Evolutionary conservation across 1,284 basidiomycete genomes (phyloP).

Genomic region (Gomphus sp.): DNA sequence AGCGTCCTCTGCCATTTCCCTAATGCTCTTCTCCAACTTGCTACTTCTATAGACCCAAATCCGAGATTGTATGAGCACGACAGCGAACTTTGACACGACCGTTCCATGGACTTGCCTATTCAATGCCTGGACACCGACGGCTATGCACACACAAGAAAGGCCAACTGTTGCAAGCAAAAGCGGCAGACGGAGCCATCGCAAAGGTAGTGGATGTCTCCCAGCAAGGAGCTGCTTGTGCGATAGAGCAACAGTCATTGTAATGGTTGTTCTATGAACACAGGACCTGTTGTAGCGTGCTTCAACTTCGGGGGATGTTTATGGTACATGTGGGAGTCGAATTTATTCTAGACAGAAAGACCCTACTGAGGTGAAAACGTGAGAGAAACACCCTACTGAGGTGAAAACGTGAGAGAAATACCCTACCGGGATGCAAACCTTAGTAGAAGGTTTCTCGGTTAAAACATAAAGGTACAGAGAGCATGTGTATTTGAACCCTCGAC

Average conservation of each 20-base stretch:
- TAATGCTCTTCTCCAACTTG: slow-evolving; percentile 4
- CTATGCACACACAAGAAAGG: slow-evolving; percentile 11
- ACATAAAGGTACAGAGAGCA: too few species aligned
- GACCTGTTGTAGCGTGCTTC: neutral
- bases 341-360: neutral
- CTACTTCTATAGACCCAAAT: neutral
- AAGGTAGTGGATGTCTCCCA: neutral
- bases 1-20: neutral
- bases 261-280: neutral
- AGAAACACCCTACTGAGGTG: too few species aligned
- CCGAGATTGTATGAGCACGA: neutral
- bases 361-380: neutral
- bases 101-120: slow-evolving; percentile 2
- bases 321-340: neutral
- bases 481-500: too few species aligned
- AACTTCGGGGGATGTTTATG: neutral
- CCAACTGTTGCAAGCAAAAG: slow-evolving; percentile 10
- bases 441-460: too few species aligned
- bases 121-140: slow-evolving; percentile 11
- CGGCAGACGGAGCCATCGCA: slow-evolving; percentile 11
- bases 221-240: neutral
- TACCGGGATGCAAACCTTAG: too few species aligned
- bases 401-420: neutral
- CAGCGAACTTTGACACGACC: neutral
- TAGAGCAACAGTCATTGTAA: neutral